Evolutionary conservation across 176 grass and related monocot genomes (phyloP), one percentile per base, ranked within the genome.

Genomic region (Musa acuminata): DNA sequence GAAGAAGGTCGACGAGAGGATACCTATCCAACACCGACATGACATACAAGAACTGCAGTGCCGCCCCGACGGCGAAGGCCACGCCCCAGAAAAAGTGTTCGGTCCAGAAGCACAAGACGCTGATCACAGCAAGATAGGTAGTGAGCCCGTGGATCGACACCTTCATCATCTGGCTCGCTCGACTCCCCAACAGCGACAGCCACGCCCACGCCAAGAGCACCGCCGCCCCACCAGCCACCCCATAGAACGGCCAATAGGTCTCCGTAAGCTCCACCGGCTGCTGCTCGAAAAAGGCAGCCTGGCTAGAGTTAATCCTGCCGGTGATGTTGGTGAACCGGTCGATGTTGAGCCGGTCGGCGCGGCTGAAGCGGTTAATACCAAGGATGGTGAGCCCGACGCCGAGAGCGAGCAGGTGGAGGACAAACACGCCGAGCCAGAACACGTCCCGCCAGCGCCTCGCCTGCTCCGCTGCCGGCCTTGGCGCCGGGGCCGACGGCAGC

Each of bases 1-100:
- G 14, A 4, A 55, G 16, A 43, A 67, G 73, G 60, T 67, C 11
- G 11, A 9, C 8, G 6, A 65, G 22, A 23, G 43, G 2, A 75
- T 87, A 98, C 95, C 95, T 91, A 72, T 98, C 90, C 69, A 93
- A 80, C 55, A 98, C 95, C 16, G 95, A 98, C 88, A 98, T 86
- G 77, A 98, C 85, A 77, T 93, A 98, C 48, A 98, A 68, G 80
- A 98, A 98, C 75, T 98, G 95, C 16, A 98, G 81, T 12, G 62
- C 80, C 0, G 84, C 95, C 63, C 95, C 95, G 49, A 98, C 90
- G 13, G 82, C 90, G 48, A 98, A 84, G 16, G 88, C 84, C 21
- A 93, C 84, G 52, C 90, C 95, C 90, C 95, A 98, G 72, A 98
- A 98, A 77, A 93, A 84, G 53, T 98, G 95, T n/a, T 85, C 69